Evolutionary conservation across 345 rosid genomes (phyloP).

Genomic region (Cardamine occulta): DNA sequence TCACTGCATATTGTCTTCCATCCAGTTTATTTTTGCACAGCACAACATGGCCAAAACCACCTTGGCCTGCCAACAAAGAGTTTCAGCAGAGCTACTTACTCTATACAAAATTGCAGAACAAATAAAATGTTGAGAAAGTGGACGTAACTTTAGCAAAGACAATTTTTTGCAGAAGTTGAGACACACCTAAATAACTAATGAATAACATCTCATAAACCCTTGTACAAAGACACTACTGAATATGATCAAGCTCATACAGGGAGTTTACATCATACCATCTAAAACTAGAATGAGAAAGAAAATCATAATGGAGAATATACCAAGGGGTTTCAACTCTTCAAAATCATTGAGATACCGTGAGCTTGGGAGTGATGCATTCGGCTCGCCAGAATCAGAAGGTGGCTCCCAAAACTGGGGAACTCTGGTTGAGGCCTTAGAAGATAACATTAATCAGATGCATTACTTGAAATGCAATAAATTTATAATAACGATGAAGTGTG

Average conservation of each 20-base stretch:
- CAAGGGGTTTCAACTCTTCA: slow-evolving; percentile 91
- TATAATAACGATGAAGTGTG: slow-evolving; percentile 16
- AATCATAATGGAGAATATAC: slow-evolving; percentile 47
- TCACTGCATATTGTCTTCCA: slow-evolving; percentile 97
- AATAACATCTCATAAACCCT: slow-evolving; percentile 3
- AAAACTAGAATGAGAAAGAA: slow-evolving; percentile 14
- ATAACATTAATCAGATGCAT: slow-evolving; percentile 24
- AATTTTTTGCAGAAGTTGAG: slow-evolving; percentile 11
- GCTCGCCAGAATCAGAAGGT: slow-evolving; percentile 58
- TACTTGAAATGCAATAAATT: slow-evolving; percentile 7
- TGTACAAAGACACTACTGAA: slow-evolving; percentile 9
- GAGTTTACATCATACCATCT: background rate
- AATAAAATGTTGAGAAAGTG: slow-evolving; percentile 4
- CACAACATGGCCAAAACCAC: slow-evolving; percentile 94
- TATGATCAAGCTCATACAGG: slow-evolving; percentile 16
- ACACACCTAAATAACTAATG: background rate
- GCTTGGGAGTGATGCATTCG: slow-evolving; percentile 57
- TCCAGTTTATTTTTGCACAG: slow-evolving; percentile 95
- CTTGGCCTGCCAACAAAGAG: slow-evolving; percentile 66
- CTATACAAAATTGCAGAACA: background rate
- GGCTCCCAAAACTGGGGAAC: slow-evolving; percentile 92
- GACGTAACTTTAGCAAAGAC: background rate
- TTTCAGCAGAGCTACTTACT: slow-evolving; percentile 25
- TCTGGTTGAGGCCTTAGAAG: slow-evolving; percentile 64
- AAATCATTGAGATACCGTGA: slow-evolving; percentile 95